Evolutionary conservation across 768 basidiomycete species (phyloP).

Genomic region (Gloeostereum incarnatum): DNA sequence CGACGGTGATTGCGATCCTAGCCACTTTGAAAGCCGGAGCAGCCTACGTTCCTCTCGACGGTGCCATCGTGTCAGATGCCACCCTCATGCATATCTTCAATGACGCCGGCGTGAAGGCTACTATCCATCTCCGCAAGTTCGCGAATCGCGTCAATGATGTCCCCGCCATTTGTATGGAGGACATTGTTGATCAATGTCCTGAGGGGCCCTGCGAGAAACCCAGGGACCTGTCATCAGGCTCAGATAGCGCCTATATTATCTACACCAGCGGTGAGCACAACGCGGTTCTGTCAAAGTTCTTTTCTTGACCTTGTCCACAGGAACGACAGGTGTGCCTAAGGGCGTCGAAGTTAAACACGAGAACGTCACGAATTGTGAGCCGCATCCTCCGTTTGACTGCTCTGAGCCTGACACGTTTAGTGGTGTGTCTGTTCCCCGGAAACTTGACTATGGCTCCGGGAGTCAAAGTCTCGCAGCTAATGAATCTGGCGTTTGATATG

Average conservation of each 20-base stretch:
- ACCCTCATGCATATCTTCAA: slow-evolving; percentile 40
- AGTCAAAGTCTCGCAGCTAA: slow-evolving; percentile 44
- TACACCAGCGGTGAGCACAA: slow-evolving; percentile 37
- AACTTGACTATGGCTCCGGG: slow-evolving; percentile 51
- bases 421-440: slow-evolving; percentile 37
- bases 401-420: slow-evolving; percentile 14
- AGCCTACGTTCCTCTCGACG: slow-evolving; percentile 52
- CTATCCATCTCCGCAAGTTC: slow-evolving; percentile 34
- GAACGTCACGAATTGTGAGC: slow-evolving; percentile 25
- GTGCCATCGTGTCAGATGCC: slow-evolving; percentile 44
- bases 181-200: slow-evolving; percentile 16
- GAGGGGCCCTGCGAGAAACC: slow-evolving; percentile 22
- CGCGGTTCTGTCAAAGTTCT: background rate
- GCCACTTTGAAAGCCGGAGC: slow-evolving; percentile 49
- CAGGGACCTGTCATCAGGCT: slow-evolving; percentile 24
- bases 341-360: slow-evolving; percentile 36
- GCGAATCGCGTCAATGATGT: slow-evolving; percentile 22
- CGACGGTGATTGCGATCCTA: slow-evolving; percentile 43
- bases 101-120: slow-evolving; percentile 33
- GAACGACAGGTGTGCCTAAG: slow-evolving; percentile 36
- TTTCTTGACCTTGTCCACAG: too few species aligned
- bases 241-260: slow-evolving; percentile 31
- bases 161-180: slow-evolving; percentile 22
- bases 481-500: slow-evolving; percentile 64
- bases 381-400: slow-evolving; percentile 8